A percentile compares a stretch with the other conserved stretches of the same genome.
These are phyloP conservation scores for Trichoderma sp. DNA, from an alignment of 2,329 filamentous ascomycete species.

Conservation along the genomic window DNA sequence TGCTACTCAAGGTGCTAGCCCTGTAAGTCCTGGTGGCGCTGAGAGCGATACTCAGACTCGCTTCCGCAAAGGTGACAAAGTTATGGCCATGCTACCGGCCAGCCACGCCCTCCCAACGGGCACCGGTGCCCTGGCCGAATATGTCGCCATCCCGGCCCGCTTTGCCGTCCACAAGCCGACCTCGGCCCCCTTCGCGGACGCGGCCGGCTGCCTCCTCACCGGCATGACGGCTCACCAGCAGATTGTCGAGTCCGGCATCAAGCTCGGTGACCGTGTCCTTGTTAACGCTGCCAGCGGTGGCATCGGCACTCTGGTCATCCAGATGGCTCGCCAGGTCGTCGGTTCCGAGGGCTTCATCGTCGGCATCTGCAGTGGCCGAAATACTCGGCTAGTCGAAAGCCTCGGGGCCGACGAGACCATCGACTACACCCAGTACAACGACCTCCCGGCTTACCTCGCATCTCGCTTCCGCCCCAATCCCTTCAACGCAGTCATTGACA, in stretches of 20 bases:
- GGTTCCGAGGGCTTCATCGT: slow-evolving; percentile 43
- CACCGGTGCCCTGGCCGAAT: slow-evolving; percentile 41
- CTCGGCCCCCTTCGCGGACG: slow-evolving; percentile 32
- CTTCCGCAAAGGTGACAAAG: slow-evolving; percentile 33
- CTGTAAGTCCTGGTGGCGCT: background rate
- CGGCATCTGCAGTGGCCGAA: slow-evolving; percentile 48
- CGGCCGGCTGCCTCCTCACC: slow-evolving; percentile 39
- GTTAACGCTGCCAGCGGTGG: slow-evolving; percentile 53
- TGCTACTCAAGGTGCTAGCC: background rate
- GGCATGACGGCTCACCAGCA: slow-evolving; percentile 41
- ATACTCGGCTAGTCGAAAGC: slow-evolving; percentile 43
- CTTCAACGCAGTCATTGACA: slow-evolving; percentile 50
- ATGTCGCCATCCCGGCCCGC: slow-evolving; percentile 37
- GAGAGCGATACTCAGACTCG: slow-evolving; percentile 20
- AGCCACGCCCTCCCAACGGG: slow-evolving; percentile 34
- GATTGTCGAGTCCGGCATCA: slow-evolving; percentile 38
- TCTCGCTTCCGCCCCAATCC: slow-evolving; percentile 31
- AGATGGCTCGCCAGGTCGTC: slow-evolving; percentile 42
- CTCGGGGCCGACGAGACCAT: slow-evolving; percentile 52
- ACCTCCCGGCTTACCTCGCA: slow-evolving; percentile 37
- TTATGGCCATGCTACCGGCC: slow-evolving; percentile 41
- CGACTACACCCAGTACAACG: slow-evolving; percentile 40
- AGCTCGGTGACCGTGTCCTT: slow-evolving; percentile 42
- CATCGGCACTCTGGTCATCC: slow-evolving; percentile 47
- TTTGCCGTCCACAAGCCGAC: slow-evolving; percentile 36